Evolutionary conservation across 345 rosid species (phyloP), one percentile per base, ranked within the genome.

Genomic region (Murraya paniculata): DNA sequence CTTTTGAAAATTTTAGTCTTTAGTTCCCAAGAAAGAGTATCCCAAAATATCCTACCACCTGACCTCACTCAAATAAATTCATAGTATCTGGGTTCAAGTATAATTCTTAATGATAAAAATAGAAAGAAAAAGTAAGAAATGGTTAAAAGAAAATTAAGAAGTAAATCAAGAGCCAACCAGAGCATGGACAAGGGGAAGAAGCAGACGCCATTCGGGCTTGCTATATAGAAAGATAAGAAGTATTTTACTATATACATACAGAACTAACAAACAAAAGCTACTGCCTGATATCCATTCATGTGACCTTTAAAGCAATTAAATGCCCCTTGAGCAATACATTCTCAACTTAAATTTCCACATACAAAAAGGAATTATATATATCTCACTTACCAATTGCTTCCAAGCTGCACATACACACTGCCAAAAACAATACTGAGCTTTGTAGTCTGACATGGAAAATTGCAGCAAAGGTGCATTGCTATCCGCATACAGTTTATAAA

Each of bases 401-500:
- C 16, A 7, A 68, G 62, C 74, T 25, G 35, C 56, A 56, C 36
- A 7, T 31, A 75, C 64, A 55, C 39, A 25, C 7, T 38, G 64
- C 71, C 8, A 53, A 36, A 39, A 18, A 30, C 38, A 64, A 64
- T 56, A 56, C 71, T 48, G 45, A 64, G 36, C 35, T 68, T 71
- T 19, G 18, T n/a, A 68, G 39, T 55, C 73, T 1, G n/a, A 64
- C 74, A 73, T 3, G 39, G 76, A 82, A 81, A 82, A 78, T 38
- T 78, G 77, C 82, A 70, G 73, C 79, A 56, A 41, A 62, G 16
- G 27, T 60, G 59, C 62, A 72, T 38, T 64, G 36, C 41, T 25
- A 28, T 66, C 75, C 4, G 30, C 59, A 48, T 57, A 18, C 21
- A 56, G 62, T 81, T 81, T 83, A 89, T 72, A 89, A 78, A 79